Base-by-base conservation (phyloP, 768 basidiomycete species). In the Xerocomellus dryophilus region DNA sequence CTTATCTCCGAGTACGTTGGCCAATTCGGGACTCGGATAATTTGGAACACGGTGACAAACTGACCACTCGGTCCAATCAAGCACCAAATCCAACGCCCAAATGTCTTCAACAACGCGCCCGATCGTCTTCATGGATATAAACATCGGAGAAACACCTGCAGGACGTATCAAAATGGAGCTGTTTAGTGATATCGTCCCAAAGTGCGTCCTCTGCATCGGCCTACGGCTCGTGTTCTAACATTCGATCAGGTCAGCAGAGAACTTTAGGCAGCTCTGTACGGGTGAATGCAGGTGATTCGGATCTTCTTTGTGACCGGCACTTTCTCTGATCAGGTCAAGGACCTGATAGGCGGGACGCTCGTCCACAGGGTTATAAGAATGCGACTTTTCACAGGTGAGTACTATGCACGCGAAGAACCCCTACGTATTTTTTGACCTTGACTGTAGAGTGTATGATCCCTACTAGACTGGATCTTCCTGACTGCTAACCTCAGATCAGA, bases 111-210 rank as follows among this genome's bases (percentile, higher is more conserved):
- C 77, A 29, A 74, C 78, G 3, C 82, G 96, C 17, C 96, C 97
- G 0, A 76, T 99, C 43, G 94, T 97, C 51, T 99, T 99, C 71
- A 95, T 99, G 85, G 97, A 99, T 67, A 77, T 98, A 56, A 83
- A 90, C 45, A 98, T 99, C 45, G 97, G 97, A 41, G 96, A 98
- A 74, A 98, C 94, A 0, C 91, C 92, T 31, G 93, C 93, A 4
- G 96, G 95, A 15, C 76, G 97, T 31, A 79, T 99, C 61, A 98
- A 98, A 75, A 96, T 99, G 86, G 96, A 99, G 71, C 76, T 99
- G 17, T 98, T 96, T 73, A 90, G 87, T 55, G 97, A 99, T 66
- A 85, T 96, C 51, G 93, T 90, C 2, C 96, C 97, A 48, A 97
- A 93, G 94, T 96, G 45, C 54, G 87, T 53, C 25, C 31, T 38